Conservation (phyloP, 2,329 filamentous ascomycete species). For the Penicillium sp. region DNA sequence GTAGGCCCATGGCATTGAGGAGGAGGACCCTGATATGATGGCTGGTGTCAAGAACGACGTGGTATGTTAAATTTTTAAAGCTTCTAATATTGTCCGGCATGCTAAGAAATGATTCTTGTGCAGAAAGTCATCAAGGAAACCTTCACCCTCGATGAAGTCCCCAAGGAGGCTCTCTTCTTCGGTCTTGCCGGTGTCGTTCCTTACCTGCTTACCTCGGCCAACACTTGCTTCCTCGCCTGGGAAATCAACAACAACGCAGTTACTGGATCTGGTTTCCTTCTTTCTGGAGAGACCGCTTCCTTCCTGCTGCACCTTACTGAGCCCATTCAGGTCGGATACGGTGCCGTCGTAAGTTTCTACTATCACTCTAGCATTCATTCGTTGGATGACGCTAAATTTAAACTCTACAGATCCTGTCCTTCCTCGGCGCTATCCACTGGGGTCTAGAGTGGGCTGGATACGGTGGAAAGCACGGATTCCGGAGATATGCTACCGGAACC, state of each 20-base stretch:
- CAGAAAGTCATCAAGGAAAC: slow-evolving; percentile 66
- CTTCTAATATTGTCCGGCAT: background rate
- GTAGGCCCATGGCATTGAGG: slow-evolving; percentile 21
- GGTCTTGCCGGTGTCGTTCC: slow-evolving; percentile 77
- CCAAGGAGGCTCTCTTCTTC: slow-evolving; percentile 63
- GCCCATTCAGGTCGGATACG: slow-evolving; percentile 85
- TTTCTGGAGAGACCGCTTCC: slow-evolving; percentile 68
- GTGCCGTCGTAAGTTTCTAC: slow-evolving; percentile 64
- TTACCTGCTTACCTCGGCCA: slow-evolving; percentile 77
- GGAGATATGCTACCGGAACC: slow-evolving; percentile 79
- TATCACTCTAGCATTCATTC: background rate
- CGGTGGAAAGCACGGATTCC: slow-evolving; percentile 64
- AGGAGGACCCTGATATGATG: slow-evolving; percentile 48
- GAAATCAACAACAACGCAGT: slow-evolving; percentile 68
- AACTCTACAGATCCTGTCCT: slow-evolving; percentile 70
- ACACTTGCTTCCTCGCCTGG: slow-evolving; percentile 78
- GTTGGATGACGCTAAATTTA: background rate
- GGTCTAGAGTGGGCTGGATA: slow-evolving; percentile 78
- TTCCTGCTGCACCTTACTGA: slow-evolving; percentile 71
- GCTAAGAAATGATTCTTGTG: slow-evolving; percentile 2
- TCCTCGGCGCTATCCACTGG: slow-evolving; percentile 92
- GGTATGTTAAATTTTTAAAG: slow-evolving; percentile 44
- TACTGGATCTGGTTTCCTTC: slow-evolving; percentile 59
- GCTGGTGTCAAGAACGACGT: slow-evolving; percentile 53
- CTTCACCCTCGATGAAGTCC: slow-evolving; percentile 62